phyloP scores from a whole-genome alignment of 2,329 filamentous ascomycete species.

The Didymella sp. region DNA sequence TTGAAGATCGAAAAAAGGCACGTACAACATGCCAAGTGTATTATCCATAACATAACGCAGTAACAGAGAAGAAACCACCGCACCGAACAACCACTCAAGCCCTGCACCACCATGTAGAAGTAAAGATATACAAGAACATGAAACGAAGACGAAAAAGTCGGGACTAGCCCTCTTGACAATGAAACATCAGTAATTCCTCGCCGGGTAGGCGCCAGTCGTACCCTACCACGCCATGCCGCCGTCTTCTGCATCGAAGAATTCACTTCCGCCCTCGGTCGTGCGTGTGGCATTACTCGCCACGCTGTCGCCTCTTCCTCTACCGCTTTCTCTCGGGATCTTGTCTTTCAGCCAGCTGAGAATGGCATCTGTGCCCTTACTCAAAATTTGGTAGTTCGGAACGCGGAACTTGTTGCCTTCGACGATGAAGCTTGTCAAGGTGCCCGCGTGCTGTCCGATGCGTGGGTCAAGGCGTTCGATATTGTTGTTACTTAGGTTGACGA shows the following conservation, averaged over 20 bases:
- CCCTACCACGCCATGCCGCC: constrained; percentile 9
- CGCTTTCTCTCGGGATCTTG: constrained; percentile 63
- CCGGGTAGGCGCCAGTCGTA: neutral
- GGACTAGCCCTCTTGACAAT: neutral
- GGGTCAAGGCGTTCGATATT: constrained; percentile 83
- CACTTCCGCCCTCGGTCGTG: constrained; percentile 11
- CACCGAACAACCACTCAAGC: neutral
- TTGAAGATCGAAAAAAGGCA: neutral
- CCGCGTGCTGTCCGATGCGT: constrained; percentile 77
- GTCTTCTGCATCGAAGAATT: constrained; percentile 17
- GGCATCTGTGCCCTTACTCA: constrained; percentile 87
- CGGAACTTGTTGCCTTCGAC: constrained; percentile 86
- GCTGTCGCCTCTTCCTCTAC: neutral
- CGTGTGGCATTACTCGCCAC: constrained; percentile 1
- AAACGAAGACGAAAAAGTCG: neutral
- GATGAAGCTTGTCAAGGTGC: constrained; percentile 70
- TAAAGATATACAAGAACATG: constrained; percentile 11
- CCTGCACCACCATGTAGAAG: neutral
- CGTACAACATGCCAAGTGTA: neutral
- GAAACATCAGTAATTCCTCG: neutral
- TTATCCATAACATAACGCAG: neutral
- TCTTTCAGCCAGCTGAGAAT: constrained; percentile 82
- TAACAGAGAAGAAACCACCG: neutral
- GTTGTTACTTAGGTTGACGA: constrained; percentile 84
- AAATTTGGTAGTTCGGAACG: constrained; percentile 81